A percentile compares a stretch with the other conserved stretches of the same genome.
Conservation (phyloP, 2,329 filamentous ascomycete species). For the Penicillium palitans region DNA sequence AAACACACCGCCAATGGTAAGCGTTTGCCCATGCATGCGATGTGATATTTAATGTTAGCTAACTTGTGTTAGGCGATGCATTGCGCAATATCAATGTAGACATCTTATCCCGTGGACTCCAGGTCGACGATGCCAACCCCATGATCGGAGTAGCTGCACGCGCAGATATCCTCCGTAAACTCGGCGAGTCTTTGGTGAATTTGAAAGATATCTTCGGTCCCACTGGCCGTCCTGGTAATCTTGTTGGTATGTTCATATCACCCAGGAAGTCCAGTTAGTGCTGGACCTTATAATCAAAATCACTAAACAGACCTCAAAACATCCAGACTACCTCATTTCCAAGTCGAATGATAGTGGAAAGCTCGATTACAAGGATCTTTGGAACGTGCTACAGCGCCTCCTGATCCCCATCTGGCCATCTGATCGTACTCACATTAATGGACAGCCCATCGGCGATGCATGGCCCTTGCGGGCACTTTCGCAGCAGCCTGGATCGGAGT, state of each 20-base stretch:
- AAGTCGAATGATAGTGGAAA: constrained; percentile 22
- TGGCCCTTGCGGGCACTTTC: constrained; percentile 45
- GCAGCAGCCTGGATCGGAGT: constrained; percentile 1
- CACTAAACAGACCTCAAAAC: neutral
- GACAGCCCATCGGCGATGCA: constrained; percentile 51
- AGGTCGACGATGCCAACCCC: constrained; percentile 47
- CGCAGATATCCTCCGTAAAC: constrained; percentile 43
- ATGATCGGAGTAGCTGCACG: constrained; percentile 51
- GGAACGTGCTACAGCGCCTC: constrained; percentile 47
- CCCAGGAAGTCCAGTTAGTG: neutral
- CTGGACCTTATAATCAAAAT: neutral
- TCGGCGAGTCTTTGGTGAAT: constrained; percentile 46
- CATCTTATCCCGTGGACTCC: constrained; percentile 44
- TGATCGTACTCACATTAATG: constrained; percentile 44
- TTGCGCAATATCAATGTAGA: constrained; percentile 38
- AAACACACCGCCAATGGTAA: constrained; percentile 40
- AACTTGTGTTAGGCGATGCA: constrained; percentile 29
- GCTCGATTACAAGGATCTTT: constrained; percentile 45
- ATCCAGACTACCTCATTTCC: constrained; percentile 44
- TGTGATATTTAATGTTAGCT: neutral
- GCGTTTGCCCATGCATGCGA: neutral
- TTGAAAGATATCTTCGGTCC: constrained; percentile 45
- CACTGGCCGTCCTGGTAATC: constrained; percentile 48
- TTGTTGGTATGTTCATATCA: constrained; percentile 46
- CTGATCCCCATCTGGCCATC: constrained; percentile 54